These are phyloP conservation scores for Plasmodium fragile DNA, from an alignment of 169 alveolate species.

Conservation along the genomic window DNA sequence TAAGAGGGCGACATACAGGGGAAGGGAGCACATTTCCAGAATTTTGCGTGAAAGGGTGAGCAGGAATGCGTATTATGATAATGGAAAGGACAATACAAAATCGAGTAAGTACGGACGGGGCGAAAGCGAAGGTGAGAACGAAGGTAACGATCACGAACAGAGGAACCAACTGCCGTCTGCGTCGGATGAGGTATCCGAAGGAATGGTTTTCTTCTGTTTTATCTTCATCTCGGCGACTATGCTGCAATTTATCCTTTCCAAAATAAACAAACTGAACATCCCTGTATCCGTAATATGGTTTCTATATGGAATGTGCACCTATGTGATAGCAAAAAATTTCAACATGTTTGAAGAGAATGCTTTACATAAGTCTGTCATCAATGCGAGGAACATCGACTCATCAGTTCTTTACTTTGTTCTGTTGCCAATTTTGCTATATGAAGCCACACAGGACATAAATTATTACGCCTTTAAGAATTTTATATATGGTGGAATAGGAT, in stretches of 20 bases:
- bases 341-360: slow-evolving; percentile 74
- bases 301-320: slow-evolving; percentile 84
- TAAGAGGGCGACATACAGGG: neutral
- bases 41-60: slow-evolving; percentile 4
- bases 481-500: slow-evolving; percentile 86
- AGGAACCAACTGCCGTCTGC: slow-evolving; percentile 54
- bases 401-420: slow-evolving; percentile 87
- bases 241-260: slow-evolving; percentile 83
- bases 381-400: slow-evolving; percentile 82
- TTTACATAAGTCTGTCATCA: slow-evolving; percentile 72
- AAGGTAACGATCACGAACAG: slow-evolving; percentile 9
- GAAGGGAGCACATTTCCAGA: neutral
- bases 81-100: neutral
- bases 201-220: slow-evolving; percentile 78
- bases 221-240: slow-evolving; percentile 82
- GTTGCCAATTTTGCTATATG: slow-evolving; percentile 90
- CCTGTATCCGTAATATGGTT: slow-evolving; percentile 86
- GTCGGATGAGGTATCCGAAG: slow-evolving; percentile 78
- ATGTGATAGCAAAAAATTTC: slow-evolving; percentile 77
- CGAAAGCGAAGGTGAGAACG: neutral
- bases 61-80: neutral
- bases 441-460: slow-evolving; percentile 91
- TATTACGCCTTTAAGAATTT: slow-evolving; percentile 90
- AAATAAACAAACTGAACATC: slow-evolving; percentile 79
- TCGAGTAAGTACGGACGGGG: neutral